Base-by-base conservation (phyloP, 768 basidiomycete species). In the Panaeolus cyanescens region DNA sequence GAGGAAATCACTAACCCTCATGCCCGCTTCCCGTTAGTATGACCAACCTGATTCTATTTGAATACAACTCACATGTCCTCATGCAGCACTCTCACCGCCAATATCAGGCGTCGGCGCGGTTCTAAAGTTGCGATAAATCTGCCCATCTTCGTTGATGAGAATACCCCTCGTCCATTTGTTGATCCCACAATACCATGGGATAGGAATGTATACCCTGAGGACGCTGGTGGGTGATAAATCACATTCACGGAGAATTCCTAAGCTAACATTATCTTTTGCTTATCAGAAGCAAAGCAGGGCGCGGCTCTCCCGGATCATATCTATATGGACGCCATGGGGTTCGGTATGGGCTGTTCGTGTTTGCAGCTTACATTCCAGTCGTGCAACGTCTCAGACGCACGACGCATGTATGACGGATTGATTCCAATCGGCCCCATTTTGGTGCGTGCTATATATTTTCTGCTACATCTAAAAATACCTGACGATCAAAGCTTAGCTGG, bases 281-380 rank as follows among this genome's bases (percentile, higher is more conserved):
- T 37, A 17, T 22, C 61, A 92, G 95, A 97, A 80, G 95, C 95
- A 0, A 92, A 89, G 75, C 83, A 88, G 63, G 95, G 96, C 2
- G 94, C 95, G 4, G 95, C 96, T 15, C 81, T 93, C 33, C 79
- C 81, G 32, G 89, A 96, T 72, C 96, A 99, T 74, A 93, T 99
- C 64, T 99, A 99, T 72, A 85, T 99, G 80, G 97, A 99, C 73
- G 96, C 97, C 8, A 99, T 99, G 97, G 96, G 96, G 30, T 99
- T 99, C 73, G 97, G 97, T 53, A 99, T 99, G 97, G 97, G 97
- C 5, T 99, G 96, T 67, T 96, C 94, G 69, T 99, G 97, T 74
- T 81, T 99, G 56, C 97, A 99, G 70, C 83, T 99, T 62, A 99
- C 97, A 13, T 98, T 99, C 78, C 97, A 99, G 75, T 91, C 95